Base-by-base conservation (phyloP, 2,329 filamentous ascomycete species). In the Aurifilum marmelostoma region DNA sequence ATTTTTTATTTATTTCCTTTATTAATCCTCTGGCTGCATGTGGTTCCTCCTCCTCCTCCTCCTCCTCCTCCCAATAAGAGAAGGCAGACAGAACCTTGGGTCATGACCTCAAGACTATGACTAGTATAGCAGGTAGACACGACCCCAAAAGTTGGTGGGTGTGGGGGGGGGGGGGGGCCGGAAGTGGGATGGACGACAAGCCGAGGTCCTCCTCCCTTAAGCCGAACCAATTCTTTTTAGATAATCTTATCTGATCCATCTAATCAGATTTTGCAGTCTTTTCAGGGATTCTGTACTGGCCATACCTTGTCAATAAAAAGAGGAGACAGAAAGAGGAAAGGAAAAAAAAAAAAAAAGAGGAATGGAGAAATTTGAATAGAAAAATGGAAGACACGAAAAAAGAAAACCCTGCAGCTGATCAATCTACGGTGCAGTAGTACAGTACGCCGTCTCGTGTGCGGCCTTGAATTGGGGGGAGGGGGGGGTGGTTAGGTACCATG, bases 241-340 rank as follows among this genome's bases (percentile, higher is more conserved):
- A 50, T 21, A 63, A 63, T 66, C 67, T 68, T 68, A 64, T 68
- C 67, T 54, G 67, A 68, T 68, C 63, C 61, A 68, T 68, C 67
- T 68, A 66, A 68, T 68, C 67, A 65, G 65, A 68, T 62, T 62
- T 43, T 62, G 32, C 58, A 24, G 11, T 47, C n/a, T n/a, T n/a
- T n/a, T n/a, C n/a, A n/a, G n/a, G n/a, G n/a, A n/a, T n/a, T n/a
- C n/a, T n/a, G n/a, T n/a, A n/a, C n/a, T n/a, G n/a, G n/a, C n/a
- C 7, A 21, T n/a, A 47, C 43, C 43, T 21, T 47, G 43, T 5
- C n/a, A 47, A 47, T 5, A 47, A 47, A 47, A 21, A 47, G 43
- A 7, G 43, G 21, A 47, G 34, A 8, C 34, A 47, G 6, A 18
- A 8, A 47, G 21, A 47, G 4, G 7, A 43, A 21, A 5, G 4